These are phyloP conservation scores for Puccinia hordei DNA, from an alignment of 1,284 basidiomycete species.

Conservation along the genomic window DNA sequence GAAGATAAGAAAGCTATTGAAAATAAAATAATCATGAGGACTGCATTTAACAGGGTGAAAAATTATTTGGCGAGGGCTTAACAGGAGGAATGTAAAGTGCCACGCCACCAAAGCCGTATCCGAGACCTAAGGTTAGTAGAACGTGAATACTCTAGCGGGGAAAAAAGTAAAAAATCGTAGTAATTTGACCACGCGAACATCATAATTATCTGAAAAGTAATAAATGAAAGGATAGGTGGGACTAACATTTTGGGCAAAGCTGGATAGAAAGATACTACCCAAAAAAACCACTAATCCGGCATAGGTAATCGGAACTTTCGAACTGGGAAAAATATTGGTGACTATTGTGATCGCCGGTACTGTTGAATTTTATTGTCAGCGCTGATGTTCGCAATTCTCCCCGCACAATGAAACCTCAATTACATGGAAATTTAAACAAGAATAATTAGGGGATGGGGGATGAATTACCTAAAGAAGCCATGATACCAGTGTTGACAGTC, in stretches of 20 bases:
- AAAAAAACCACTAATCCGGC: conserved; percentile 27
- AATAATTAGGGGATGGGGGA: background rate
- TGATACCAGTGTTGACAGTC: conserved; percentile 48
- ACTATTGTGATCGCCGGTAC: conserved; percentile 39
- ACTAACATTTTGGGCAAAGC: conserved; percentile 36
- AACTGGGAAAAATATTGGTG: conserved; percentile 30
- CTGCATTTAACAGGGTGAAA: background rate
- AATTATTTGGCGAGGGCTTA: background rate
- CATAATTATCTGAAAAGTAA: background rate
- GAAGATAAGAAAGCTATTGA: conserved; percentile 42
- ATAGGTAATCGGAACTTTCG: conserved; percentile 25
- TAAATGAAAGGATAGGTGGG: background rate
- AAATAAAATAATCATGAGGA: background rate
- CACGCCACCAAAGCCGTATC: conserved; percentile 42
- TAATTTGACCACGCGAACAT: background rate
- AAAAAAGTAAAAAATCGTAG: background rate
- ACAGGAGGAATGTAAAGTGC: conserved; percentile 46
- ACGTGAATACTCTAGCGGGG: conserved; percentile 39
- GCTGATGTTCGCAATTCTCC: background rate
- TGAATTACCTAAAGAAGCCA: conserved; percentile 37
- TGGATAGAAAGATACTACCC: conserved; percentile 37
- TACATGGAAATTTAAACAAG: background rate
- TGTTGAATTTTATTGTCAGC: background rate
- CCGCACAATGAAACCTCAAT: background rate
- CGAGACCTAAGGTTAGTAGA: conserved; percentile 42